Evolutionary conservation across 2,329 filamentous ascomycete species (phyloP), one percentile per base, ranked within the genome.

Genomic region (Alternaria triticina): DNA sequence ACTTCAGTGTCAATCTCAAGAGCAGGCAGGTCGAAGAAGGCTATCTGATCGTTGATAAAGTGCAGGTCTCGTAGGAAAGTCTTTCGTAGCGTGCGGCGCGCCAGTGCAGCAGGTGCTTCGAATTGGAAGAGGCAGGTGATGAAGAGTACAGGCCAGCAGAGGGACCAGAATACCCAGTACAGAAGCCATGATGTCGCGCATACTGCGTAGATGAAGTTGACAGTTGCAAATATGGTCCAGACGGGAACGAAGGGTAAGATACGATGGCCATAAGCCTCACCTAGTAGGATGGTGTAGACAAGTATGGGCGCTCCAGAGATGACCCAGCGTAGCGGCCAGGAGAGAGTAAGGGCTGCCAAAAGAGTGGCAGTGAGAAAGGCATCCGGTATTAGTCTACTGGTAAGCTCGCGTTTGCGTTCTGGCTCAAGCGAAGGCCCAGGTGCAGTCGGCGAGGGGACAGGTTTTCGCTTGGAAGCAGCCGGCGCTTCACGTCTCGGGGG

Each of bases 1-100:
- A 86, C 83, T 25, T 86, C 83, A 0, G 82, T 85, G 66, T 87
- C 85, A 46, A 87, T 86, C 67, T 87, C 85, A 56, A 87, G 70
- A 2, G 84, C 85, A 0, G 86, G 84, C 7, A 85, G 69, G 54
- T 83, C 79, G 65, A 85, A 84, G 56, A 84, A 75, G 4, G 83
- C 84, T 59, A 87, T 79, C 61, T 82, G 83, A 62, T 87, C 85
- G 50, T 82, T 82, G 64, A 84, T 83, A 67, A 86, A 86, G 60
- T 86, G 83, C 22, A 85, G 67, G 40, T 82, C 75, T 49, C 81
- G 71, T 27, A 83, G 74, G 10, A 85, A 74, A 1, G 71, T 70
- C 22, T 70, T 73, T 17, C 76, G 77, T 7, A 83, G 73, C 8
- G 64, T 70, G 28, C 74, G 76, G 30, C 82, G 74, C 12, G 77